A percentile compares a stretch with the other conserved stretches of the same genome.
Evolutionary conservation across 2,329 filamentous ascomycete genomes (phyloP).

Genomic region (Colletotrichum tabaci): DNA sequence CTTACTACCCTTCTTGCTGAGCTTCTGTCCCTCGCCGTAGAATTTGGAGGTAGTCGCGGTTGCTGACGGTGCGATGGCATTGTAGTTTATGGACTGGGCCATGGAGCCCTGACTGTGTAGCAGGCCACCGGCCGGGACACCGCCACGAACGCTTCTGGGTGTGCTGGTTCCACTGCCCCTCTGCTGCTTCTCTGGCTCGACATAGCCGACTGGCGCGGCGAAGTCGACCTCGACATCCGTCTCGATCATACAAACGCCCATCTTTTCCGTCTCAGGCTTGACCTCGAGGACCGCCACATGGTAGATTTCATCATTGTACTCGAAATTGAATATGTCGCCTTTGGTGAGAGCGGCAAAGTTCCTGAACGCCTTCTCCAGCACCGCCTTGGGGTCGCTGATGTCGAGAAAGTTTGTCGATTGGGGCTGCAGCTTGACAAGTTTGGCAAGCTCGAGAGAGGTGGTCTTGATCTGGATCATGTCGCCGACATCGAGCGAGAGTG

Average conservation of each 20-base stretch:
- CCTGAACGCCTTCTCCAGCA: conserved; percentile 95
- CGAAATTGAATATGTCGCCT: conserved; percentile 95
- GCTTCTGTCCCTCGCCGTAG: conserved; percentile 81
- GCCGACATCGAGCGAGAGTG: conserved; percentile 88
- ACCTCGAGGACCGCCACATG: conserved; percentile 95
- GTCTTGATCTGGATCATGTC: conserved; percentile 96
- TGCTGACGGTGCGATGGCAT: conserved; percentile 86
- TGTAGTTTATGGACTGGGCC: conserved; percentile 98
- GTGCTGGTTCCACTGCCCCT: conserved; percentile 85
- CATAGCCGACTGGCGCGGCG: conserved; percentile 92
- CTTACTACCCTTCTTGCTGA: conserved; percentile 90
- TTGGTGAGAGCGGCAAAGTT: conserved; percentile 96
- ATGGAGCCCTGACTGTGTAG: conserved; percentile 91
- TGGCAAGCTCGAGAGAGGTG: conserved; percentile 90
- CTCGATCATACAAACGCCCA: conserved; percentile 94
- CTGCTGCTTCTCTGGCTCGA: conserved; percentile 80
- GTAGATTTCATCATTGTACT: conserved; percentile 95
- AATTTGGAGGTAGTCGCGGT: conserved; percentile 84
- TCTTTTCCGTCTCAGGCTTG: conserved; percentile 86
- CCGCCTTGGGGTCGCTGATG: conserved; percentile 96
- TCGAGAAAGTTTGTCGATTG: conserved; percentile 95
- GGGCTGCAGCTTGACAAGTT: conserved; percentile 95
- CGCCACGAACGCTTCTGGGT: conserved; percentile 75
- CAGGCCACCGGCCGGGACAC: conserved; percentile 77
- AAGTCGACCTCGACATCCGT: conserved; percentile 98